Evolutionary conservation across 1,284 basidiomycete genomes (phyloP), one percentile per base, ranked within the genome.

Genomic region (Leccinum subrobustum): DNA sequence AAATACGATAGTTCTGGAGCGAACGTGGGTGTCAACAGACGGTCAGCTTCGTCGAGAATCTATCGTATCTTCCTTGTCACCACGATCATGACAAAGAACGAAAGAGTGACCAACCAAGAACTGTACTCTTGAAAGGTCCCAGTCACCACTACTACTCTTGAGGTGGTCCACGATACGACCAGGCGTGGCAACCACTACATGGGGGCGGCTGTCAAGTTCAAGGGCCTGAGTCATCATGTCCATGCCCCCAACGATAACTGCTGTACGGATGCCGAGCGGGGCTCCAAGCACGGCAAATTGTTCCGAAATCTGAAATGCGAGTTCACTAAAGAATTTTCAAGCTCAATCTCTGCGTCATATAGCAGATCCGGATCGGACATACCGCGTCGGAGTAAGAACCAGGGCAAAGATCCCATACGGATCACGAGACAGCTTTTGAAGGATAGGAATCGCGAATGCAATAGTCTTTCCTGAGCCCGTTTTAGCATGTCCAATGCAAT

Each of bases 401-500:
- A 99, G 81, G 0, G 95, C 95, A 73, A 90, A 98, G 31, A 98
- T 92, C 1, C 96, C 96, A 68, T 93, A 96, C 6, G 96, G 95
- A 75, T 98, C 95, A 3, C 83, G 77, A 0, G 91, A 87, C 23
- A 99, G 83, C 70, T 87, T 87, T 76, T 99, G 95, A 6, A 99
- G 81, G 56, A 98, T 97, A 1, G 97, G 97, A 9, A 99, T 77
- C 1, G 96, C 95, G 68, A 99, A 99, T 0, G 97, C 96, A 60
- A 99, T 88, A 0, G 97, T 99, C 79, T 99, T 99, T 69, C 96
- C 96, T 8, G 93, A 96, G 62, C 96, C 97, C 0, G 96, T 99
- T 78, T 98, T 96, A 1, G 97, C 96, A 64, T 97, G 96, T 33
- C 97, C 97, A 64, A 98, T 93, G 72, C 93, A 96, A 76, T 99